Evolutionary conservation across 1,284 basidiomycete genomes (phyloP).

Genomic region (Anthracocystis setariae): DNA sequence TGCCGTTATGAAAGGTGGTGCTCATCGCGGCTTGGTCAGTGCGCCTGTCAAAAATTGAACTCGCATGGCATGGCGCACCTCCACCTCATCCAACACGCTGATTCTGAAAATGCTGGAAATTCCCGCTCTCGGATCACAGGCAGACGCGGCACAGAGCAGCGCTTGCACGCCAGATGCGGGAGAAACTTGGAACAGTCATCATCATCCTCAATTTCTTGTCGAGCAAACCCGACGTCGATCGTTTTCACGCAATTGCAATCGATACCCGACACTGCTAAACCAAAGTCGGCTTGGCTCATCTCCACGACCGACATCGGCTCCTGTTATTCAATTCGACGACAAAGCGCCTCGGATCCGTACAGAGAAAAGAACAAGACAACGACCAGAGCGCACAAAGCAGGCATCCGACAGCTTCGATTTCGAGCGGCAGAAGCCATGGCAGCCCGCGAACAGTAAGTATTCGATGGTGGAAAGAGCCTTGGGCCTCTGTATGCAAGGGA

Average conservation of each 20-base stretch:
- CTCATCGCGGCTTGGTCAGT: no score
- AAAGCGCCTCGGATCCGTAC: no score
- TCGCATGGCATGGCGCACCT: background rate
- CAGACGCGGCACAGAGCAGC: background rate
- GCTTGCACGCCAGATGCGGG: slow-evolving; percentile 16
- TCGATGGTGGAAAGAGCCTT: background rate
- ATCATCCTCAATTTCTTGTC: background rate
- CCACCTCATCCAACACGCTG: slow-evolving; percentile 1
- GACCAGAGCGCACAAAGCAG: background rate
- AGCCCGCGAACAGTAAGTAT: slow-evolving; percentile 31
- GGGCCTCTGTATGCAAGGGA: background rate
- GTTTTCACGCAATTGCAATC: background rate
- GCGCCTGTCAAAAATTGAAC: background rate
- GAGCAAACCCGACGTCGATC: background rate
- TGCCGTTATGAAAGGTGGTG: no score
- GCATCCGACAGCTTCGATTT: background rate
- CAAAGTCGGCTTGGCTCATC: no score
- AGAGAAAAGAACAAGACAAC: no score
- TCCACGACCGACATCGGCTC: no score
- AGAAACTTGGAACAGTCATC: slow-evolving; percentile 3
- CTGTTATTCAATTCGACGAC: no score
- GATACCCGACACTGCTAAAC: no score
- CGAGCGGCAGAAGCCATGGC: slow-evolving; percentile 14
- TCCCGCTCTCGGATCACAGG: background rate
- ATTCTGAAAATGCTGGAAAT: no score